Percentiles rank a stretch among this genome's conserved stretches.
These are phyloP conservation scores for Physcomitrium patens DNA, from an alignment of 225 moss, liverwort and hornwort genomes.

Conservation along the genomic window DNA sequence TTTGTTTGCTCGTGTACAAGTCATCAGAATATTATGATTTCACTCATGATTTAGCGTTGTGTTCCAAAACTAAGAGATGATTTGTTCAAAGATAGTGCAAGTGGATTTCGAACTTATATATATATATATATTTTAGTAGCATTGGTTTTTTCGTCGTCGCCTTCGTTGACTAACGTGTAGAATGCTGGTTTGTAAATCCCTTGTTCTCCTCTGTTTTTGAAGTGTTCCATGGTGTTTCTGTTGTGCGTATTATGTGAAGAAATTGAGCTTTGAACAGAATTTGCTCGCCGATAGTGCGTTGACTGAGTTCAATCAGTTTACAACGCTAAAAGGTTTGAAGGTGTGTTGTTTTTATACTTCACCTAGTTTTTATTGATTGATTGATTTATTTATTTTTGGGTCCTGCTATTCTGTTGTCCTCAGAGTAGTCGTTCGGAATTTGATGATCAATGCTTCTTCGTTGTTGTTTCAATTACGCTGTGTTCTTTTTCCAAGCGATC, in stretches of 20 bases:
- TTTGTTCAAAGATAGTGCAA: too few species aligned
- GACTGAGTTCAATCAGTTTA: constrained; percentile 63
- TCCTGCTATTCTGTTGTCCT: constrained; percentile 16
- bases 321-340: constrained; percentile 61
- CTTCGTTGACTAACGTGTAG: neutral
- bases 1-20: neutral
- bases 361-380: neutral
- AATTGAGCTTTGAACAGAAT: constrained; percentile 92
- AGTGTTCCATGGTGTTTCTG: constrained; percentile 6
- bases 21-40: neutral
- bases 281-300: constrained; percentile 78
- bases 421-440: neutral
- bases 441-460: neutral
- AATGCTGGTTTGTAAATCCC: neutral
- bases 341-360: constrained; percentile 25
- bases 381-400: neutral
- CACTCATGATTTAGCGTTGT: neutral
- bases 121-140: too few species aligned
- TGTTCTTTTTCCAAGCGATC: constrained; percentile 6
- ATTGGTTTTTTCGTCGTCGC: neutral
- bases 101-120: too few species aligned
- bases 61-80: neutral
- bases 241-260: constrained; percentile 49
- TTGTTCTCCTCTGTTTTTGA: constrained; percentile 18
- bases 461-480: neutral